Evolutionary conservation across 495 filamentous ascomycete genomes (phyloP).

Genomic region (Achaetomiella virescens): DNA sequence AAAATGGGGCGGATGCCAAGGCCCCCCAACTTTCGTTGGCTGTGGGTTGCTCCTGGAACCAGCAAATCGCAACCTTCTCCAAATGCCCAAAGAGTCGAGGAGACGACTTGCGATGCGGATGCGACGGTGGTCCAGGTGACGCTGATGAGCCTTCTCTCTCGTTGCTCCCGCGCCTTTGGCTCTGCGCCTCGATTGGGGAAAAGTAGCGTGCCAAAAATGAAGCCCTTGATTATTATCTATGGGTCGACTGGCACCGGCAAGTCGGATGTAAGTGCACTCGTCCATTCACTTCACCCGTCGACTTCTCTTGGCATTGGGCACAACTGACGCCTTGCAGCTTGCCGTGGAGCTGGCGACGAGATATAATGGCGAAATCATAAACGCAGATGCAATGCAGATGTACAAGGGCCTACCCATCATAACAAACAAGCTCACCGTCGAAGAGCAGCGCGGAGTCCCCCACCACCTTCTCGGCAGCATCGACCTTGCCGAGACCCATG

Average conservation of each 20-base stretch:
- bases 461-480: constrained; percentile 86
- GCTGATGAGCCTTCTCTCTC: constrained; percentile 12
- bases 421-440: constrained; percentile 78
- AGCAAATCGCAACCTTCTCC: not conserved
- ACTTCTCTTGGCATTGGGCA: not conserved
- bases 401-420: constrained; percentile 90
- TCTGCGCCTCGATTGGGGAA: not conserved
- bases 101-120: not conserved
- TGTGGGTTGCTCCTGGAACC: not conserved
- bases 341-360: constrained; percentile 79
- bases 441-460: constrained; percentile 73
- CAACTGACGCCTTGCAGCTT: constrained; percentile 53
- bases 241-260: constrained; percentile 96
- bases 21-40: constrained; percentile 2
- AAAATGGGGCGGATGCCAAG: not conserved
- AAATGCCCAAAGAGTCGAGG: too few relatives aligned
- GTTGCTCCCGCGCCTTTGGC: not conserved
- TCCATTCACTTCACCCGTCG: not conserved
- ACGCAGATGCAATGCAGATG: constrained; percentile 99
- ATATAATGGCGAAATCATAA: constrained; percentile 93
- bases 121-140: not conserved
- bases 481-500: constrained; percentile 67
- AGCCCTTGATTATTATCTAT: constrained; percentile 74
- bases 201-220: constrained; percentile 15
- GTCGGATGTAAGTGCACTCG: constrained; percentile 64